phyloP scores from a whole-genome alignment of 73 alveolate genomes.

The Uronychia setigera region DNA sequence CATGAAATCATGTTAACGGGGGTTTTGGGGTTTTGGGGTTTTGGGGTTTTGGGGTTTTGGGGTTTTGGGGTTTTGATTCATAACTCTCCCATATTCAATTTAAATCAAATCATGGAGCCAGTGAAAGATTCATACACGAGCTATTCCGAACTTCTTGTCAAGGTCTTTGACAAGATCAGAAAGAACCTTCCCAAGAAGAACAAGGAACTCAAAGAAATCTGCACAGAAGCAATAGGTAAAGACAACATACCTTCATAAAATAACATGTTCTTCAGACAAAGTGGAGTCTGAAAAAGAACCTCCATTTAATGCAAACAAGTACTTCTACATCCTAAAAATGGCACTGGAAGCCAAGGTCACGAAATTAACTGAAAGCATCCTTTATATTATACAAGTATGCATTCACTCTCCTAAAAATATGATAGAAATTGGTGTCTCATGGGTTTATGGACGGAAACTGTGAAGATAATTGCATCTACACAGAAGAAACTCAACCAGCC shows the following conservation, averaged over 20 bases:
- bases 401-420: neutral
- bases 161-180: constrained; percentile 62
- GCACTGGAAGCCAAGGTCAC: constrained; percentile 73
- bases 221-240: constrained; percentile 53
- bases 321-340: constrained; percentile 75
- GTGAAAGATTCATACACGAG: constrained; percentile 38
- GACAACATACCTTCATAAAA: no score
- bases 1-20: no score
- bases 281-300: constrained; percentile 55
- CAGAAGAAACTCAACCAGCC: constrained; percentile 57
- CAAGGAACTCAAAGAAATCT: constrained; percentile 69
- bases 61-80: no score
- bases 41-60: no score
- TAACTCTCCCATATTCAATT: no score
- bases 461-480: constrained; percentile 66
- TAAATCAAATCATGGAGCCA: no score
- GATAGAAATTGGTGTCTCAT: constrained; percentile 70
- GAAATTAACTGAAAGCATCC: constrained; percentile 67
- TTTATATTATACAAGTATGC: constrained; percentile 60
- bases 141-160: constrained; percentile 58
- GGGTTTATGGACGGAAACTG: constrained; percentile 84
- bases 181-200: constrained; percentile 58
- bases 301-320: constrained; percentile 78
- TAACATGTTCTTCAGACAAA: constrained; percentile 51
- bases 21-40: no score